A percentile compares a stretch with the other conserved stretches of the same genome.
These are phyloP conservation scores for Pseudotsuga menziesii DNA, from an alignment of 75 land plant genomes.

Conservation along the genomic window DNA sequence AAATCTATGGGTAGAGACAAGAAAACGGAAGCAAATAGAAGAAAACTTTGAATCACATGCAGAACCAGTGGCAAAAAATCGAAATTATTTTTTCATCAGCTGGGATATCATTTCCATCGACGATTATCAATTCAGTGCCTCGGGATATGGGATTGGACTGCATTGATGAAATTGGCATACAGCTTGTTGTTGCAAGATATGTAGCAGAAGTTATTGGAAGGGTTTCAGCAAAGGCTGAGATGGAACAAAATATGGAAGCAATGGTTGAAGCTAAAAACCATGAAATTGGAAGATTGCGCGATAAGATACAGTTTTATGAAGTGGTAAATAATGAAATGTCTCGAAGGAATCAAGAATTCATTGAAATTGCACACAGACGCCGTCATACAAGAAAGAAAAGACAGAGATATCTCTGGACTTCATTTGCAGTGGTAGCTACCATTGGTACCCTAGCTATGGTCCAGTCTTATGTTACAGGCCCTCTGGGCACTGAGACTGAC, in stretches of 20 bases:
- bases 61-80: conserved; percentile 30
- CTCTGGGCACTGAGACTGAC: no score
- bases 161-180: conserved; percentile 10
- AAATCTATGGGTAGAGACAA: conserved; percentile 28
- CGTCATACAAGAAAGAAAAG: no score
- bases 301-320: conserved; percentile 50
- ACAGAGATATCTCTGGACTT: no score
- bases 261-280: conserved; percentile 35
- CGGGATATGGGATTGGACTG: not conserved
- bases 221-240: conserved; percentile 32
- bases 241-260: conserved; percentile 24
- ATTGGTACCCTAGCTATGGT: no score
- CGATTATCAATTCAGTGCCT: not conserved
- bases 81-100: conserved; percentile 16
- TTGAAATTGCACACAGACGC: no score
- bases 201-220: conserved; percentile 35
- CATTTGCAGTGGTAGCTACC: no score
- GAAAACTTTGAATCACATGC: conserved; percentile 24
- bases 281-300: conserved; percentile 47
- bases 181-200: conserved; percentile 24
- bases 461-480: no score
- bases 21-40: conserved; percentile 36
- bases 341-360: conserved; percentile 51
- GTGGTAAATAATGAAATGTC: conserved; percentile 57
- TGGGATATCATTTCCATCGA: conserved; percentile 11